A percentile compares a stretch with the other conserved stretches of the same genome.
Conservation (phyloP, 257 asterid genomes). For the Ilex asprella region DNA sequence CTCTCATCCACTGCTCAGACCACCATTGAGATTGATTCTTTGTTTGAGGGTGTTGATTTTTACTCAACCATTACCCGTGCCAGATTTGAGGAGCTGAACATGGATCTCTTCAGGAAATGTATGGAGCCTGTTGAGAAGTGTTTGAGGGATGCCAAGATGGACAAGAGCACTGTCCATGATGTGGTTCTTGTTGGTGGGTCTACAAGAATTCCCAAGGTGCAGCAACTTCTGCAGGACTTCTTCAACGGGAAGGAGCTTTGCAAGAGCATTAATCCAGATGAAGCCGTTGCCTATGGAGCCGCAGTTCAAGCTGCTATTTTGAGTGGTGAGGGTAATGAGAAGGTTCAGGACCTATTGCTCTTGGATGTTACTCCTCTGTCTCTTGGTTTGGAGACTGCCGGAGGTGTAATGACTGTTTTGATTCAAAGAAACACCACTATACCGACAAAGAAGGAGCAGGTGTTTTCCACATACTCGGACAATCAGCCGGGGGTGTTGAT, state of each 20-base stretch:
- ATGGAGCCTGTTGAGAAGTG: slow-evolving; percentile 23
- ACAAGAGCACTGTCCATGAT: slow-evolving; percentile 13
- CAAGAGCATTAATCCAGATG: neutral
- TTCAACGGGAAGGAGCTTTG: slow-evolving; percentile 19
- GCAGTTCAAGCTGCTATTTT: neutral
- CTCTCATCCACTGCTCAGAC: slow-evolving; percentile 26
- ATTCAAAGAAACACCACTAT: neutral
- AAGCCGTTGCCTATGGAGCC: neutral
- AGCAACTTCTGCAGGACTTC: slow-evolving; percentile 17
- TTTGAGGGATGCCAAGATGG: slow-evolving; percentile 24
- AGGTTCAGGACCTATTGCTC: no score
- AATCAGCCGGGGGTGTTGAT: neutral
- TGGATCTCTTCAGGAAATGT: slow-evolving; percentile 21
- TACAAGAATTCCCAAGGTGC: slow-evolving; percentile 23
- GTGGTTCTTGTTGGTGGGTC: slow-evolving; percentile 28
- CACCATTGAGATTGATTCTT: slow-evolving; percentile 25
- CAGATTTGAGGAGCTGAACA: slow-evolving; percentile 19
- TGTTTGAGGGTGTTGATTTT: slow-evolving; percentile 31
- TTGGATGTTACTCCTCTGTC: no score
- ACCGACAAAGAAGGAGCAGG: neutral
- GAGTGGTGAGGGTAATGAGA: no score
- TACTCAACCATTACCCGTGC: slow-evolving; percentile 22
- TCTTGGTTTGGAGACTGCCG: no score
- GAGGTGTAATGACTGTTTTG: neutral
- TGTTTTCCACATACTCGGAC: neutral